Evolutionary conservation across 192 early-diverging fungal species (phyloP), one percentile per base, ranked within the genome.

Genomic region (Dissophora ornata): DNA sequence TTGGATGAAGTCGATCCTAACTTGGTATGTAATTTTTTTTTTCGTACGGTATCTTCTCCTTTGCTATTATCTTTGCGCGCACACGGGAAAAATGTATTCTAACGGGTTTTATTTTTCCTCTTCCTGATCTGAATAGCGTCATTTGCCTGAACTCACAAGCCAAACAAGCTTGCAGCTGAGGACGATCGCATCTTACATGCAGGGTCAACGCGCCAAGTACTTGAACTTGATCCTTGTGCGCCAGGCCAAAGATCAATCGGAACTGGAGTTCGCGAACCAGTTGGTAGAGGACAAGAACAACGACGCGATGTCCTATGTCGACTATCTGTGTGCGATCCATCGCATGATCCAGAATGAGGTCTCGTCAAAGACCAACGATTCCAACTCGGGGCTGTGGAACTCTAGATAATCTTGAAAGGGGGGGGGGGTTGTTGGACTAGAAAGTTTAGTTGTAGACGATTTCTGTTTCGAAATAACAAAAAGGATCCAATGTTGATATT

Each of bases 201-300:
- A 93, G 56, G 67, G 82, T 0, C 82, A 89, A 26, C 84, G 94
- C 8, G 74, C 84, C 11, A 87, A 86, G 22, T 92, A 89, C 79
- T 67, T 93, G 44, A 79, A 85, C 30, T 61, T 93, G 21, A 87
- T 87, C 50, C 82, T 99, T 60, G 88, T 94, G 15, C 90, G 97
- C 38, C 95, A 97, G 64, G 89, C 90, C 32, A 67, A 93, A 67
- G 97, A 97, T 67, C 85, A 88, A 59, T 55, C 84, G 5, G 97
- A 99, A 69, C 74, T 88, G 11, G 90, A 93, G 57, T 95, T 97
- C 80, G 82, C 85, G 12, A 85, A 88, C 25, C 69, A 90, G 59
- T 75, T 99, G 62, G 79, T 90, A 15, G 97, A 99, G 81, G 97
- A 99, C 81, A 90, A 92, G 70, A 94, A 92, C 66, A 88, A 90